Evolutionary conservation across 495 filamentous ascomycete species (phyloP).

Genomic region (Daldinia childiae): DNA sequence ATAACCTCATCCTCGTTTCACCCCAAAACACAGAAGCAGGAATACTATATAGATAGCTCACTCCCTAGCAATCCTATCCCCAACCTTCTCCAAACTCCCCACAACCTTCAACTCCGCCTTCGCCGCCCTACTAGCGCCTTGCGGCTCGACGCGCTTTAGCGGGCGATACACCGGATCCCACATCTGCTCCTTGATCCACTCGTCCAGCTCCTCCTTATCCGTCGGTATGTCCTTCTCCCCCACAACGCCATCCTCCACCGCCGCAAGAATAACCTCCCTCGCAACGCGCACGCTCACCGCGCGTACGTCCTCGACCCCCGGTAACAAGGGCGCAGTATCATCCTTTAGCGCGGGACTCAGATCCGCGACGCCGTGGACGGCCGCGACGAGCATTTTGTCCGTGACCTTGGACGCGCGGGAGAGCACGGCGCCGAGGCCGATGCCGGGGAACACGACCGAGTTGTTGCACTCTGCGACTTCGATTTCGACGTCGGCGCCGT

Average conservation of each 20-base stretch:
- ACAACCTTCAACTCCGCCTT: conserved; percentile 69
- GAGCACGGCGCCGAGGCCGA: conserved; percentile 82
- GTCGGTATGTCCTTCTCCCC: conserved; percentile 67
- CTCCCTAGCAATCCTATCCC: conserved; percentile 15
- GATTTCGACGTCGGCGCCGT: conserved; percentile 65
- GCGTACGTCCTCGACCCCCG: conserved; percentile 78
- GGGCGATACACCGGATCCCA: conserved; percentile 82
- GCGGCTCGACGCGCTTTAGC: conserved; percentile 63
- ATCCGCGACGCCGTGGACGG: conserved; percentile 75
- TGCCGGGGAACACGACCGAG: conserved; percentile 84
- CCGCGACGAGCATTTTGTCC: conserved; percentile 84
- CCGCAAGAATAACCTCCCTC: conserved; percentile 76
- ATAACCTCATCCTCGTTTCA: too few relatives aligned
- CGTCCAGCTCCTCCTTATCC: conserved; percentile 67
- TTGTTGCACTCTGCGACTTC: conserved; percentile 92
- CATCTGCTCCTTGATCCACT: conserved; percentile 91
- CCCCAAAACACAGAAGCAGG: too few relatives aligned
- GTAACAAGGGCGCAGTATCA: conserved; percentile 67
- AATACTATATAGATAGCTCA: neutral
- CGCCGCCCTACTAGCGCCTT: conserved; percentile 61
- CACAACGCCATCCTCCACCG: conserved; percentile 73
- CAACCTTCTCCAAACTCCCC: conserved; percentile 43
- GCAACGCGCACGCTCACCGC: conserved; percentile 82
- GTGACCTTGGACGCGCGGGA: conserved; percentile 69
- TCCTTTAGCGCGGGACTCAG: conserved; percentile 67